Evolutionary conservation across 768 basidiomycete genomes (phyloP), one percentile per base, ranked within the genome.

Genomic region (Calocybe gangraenosa): DNA sequence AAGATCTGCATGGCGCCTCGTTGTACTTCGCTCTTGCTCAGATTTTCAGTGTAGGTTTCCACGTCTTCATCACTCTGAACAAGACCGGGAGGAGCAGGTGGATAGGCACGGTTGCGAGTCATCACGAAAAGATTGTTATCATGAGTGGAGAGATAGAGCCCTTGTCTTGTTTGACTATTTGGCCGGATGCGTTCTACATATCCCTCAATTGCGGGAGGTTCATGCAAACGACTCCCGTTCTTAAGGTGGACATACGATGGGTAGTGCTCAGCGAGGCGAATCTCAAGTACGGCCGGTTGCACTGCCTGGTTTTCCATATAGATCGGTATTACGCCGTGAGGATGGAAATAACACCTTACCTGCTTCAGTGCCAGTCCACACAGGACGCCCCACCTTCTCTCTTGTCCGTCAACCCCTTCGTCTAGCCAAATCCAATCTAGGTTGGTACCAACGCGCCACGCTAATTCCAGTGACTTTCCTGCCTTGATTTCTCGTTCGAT

Each of bases 401-500:
- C 53, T 40, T 75, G 68, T 8, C 81, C 87, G 25, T 78, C 69
- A 0, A 84, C 68, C 52, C 87, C 84, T 19, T 75, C 68, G n/a
- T 81, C 74, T 30, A 82, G 71, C 76, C 85, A 85, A 20, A 93
- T 69, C 94, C 94, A 97, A 57, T 97, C 93, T 37, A 97, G 60
- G 49, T 79, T 76, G 2, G 81, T 79, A 17, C 73, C 79, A 21
- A 73, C 59, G 31, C 87, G 74, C 94, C 94, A 97, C 34, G 82
- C 87, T 31, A 96, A 70, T 58, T 83, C 76, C 30, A 94, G 65
- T 7, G 65, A 64, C 41, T 75, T 76, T 17, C 88, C 89, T 37
- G 72, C 63, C 37, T 55, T 63, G 3, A 82, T 53, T 28, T 79
- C 71, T 19, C 68, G 66, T 51, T 81, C 75, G 21, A 89, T 66